A percentile compares a stretch with the other conserved stretches of the same genome.
Conservation (phyloP, 2,329 filamentous ascomycete species). For the Calonectria hongkongensis region DNA sequence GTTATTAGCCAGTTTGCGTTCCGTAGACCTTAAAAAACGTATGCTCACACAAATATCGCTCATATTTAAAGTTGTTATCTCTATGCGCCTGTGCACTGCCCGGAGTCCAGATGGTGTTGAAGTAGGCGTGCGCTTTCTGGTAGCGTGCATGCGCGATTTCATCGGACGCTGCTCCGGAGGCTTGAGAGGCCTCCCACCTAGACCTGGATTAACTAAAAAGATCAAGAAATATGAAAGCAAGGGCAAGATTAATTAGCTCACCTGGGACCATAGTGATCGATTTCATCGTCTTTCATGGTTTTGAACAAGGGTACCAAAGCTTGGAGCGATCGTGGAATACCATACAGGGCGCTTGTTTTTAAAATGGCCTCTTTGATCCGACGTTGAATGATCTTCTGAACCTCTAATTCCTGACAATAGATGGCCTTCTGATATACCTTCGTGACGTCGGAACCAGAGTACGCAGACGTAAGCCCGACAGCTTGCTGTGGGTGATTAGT, state of each 20-base stretch:
- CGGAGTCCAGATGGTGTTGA: not conserved
- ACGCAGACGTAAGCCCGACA: too few species aligned
- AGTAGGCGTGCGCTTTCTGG: not conserved
- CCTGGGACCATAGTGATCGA: not conserved
- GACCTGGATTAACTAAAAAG: not conserved
- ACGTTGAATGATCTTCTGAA: not conserved
- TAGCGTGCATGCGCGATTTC: not conserved
- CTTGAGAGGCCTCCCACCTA: not conserved
- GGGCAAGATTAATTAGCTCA: not conserved
- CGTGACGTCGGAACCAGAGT: not conserved
- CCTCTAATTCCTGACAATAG: not conserved
- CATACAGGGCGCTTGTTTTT: not conserved
- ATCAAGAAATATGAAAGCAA: not conserved
- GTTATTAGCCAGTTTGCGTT: not conserved
- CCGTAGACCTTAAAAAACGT: not conserved
- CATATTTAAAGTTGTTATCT: not conserved
- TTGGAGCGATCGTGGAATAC: not conserved
- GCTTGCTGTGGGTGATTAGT: too few species aligned
- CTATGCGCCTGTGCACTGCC: not conserved
- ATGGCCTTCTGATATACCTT: not conserved
- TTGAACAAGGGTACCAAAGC: not conserved
- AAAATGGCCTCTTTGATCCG: not conserved
- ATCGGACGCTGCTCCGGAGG: not conserved
- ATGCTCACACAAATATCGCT: not conserved
- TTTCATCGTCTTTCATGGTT: not conserved